Percentiles rank a stretch among this genome's conserved stretches.
Evolutionary conservation across 164 flowering plant species (phyloP).

Genomic region (Amborella trichopoda): DNA sequence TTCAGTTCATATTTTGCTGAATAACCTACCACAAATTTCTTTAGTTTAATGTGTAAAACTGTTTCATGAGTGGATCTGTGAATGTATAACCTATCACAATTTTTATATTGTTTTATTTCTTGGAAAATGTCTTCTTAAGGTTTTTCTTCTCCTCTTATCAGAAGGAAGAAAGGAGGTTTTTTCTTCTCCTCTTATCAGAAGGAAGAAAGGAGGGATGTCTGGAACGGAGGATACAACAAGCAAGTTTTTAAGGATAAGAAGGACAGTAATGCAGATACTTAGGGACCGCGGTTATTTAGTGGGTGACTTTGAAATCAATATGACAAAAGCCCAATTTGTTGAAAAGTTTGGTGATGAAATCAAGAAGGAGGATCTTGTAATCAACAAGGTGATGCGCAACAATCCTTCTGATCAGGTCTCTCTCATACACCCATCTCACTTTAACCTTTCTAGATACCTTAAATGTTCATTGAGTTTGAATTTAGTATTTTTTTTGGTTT

Average conservation of each 20-base stretch:
- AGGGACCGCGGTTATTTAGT: conserved; percentile 62
- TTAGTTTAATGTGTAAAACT: too few species aligned
- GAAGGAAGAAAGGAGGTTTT: too few species aligned
- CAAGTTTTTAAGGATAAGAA: conserved; percentile 45
- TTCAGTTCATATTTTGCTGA: too few species aligned
- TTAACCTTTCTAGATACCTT: too few species aligned
- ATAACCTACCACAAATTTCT: too few species aligned
- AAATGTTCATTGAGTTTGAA: neutral
- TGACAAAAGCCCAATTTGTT: conserved; percentile 42
- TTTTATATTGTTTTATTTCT: too few species aligned
- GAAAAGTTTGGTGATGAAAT: conserved; percentile 49
- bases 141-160: too few species aligned
- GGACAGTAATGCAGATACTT: conserved; percentile 79
- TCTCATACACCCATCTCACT: neutral
- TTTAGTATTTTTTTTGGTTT: neutral
- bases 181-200: too few species aligned
- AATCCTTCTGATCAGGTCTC: conserved; percentile 45
- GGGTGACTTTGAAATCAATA: conserved; percentile 47
- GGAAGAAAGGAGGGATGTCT: neutral
- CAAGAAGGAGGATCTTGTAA: conserved; percentile 69
- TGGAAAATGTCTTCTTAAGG: too few species aligned
- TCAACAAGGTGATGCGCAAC: conserved; percentile 36
- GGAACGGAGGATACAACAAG: conserved; percentile 19
- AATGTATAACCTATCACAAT: too few species aligned
- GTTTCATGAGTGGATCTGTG: too few species aligned